phyloP scores from a whole-genome alignment of 441 rosid species.

The Jatropha podagrica region DNA sequence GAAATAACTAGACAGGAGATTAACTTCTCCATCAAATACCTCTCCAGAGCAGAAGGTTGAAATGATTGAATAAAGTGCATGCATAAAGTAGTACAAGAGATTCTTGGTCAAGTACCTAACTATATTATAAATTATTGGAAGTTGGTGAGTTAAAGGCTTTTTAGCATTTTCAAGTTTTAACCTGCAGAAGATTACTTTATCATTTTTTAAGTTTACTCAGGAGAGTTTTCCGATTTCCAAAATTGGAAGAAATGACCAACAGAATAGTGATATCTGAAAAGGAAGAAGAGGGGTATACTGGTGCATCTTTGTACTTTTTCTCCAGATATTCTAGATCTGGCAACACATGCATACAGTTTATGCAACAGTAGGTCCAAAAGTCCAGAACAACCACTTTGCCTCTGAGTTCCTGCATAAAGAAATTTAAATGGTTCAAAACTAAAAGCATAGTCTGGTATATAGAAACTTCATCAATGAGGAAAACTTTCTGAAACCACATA shows the following conservation, averaged over 20 bases:
- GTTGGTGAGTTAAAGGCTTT: not conserved
- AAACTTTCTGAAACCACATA: not conserved
- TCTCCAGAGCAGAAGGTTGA: not conserved
- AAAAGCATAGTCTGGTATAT: not conserved
- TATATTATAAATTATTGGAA: not conserved
- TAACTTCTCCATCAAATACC: not conserved
- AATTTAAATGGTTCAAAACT: constrained; percentile 18
- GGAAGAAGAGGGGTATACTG: constrained; percentile 47
- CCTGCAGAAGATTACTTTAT: not conserved
- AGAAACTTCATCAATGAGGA: not conserved
- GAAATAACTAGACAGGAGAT: not conserved
- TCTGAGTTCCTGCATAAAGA: constrained; percentile 67
- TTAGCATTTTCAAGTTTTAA: not conserved
- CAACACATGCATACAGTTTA: constrained; percentile 93
- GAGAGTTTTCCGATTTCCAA: not conserved
- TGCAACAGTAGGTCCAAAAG: constrained; percentile 98
- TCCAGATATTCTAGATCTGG: constrained; percentile 92
- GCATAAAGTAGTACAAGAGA: not conserved
- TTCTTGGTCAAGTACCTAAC: not conserved
- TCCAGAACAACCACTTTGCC: constrained; percentile 96
- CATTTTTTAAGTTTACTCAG: not conserved
- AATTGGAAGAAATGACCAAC: not conserved
- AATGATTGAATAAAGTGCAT: not conserved
- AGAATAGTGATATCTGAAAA: constrained; percentile 18
- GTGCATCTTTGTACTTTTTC: constrained; percentile 83